phyloP scores from a whole-genome alignment of 1,284 basidiomycete genomes.

The Rhodotorula sp. region DNA sequence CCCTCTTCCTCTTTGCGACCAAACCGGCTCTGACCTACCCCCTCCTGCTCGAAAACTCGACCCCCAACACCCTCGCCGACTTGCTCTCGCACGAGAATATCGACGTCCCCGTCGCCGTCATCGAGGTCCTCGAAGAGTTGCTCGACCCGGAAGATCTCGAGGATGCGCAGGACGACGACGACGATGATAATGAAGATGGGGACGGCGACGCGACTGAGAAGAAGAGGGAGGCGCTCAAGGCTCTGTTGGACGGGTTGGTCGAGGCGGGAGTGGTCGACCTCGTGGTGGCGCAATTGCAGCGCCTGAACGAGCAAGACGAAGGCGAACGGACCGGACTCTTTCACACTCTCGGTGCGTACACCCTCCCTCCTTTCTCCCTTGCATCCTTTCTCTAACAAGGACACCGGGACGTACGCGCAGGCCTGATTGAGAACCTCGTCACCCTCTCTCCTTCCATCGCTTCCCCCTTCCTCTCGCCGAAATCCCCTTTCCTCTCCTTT shows the following conservation, averaged over 20 bases:
- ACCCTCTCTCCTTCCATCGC: conserved; percentile 66
- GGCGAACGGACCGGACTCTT: conserved; percentile 85
- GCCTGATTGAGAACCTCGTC: conserved; percentile 88
- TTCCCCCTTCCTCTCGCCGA: conserved; percentile 60
- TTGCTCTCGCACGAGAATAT: conserved; percentile 81
- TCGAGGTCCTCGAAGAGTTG: conserved; percentile 87
- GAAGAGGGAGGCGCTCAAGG: conserved; percentile 37
- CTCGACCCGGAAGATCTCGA: conserved; percentile 55
- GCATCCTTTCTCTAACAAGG: background rate
- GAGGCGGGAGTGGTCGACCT: conserved; percentile 80
- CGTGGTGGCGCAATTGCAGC: conserved; percentile 73
- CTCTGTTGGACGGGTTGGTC: conserved; percentile 56
- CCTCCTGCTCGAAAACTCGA: conserved; percentile 75
- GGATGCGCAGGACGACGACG: background rate
- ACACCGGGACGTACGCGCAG: conserved; percentile 49
- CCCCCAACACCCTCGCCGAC: conserved; percentile 68
- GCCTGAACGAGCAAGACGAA: conserved; percentile 80
- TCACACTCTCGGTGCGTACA: conserved; percentile 70
- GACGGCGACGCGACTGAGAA: conserved; percentile 55
- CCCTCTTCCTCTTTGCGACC: conserved; percentile 81
- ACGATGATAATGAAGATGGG: conserved; percentile 66
- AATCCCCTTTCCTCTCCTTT: conserved; percentile 67
- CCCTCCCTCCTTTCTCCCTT: too few species aligned
- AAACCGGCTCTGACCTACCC: conserved; percentile 79
- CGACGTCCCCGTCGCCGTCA: conserved; percentile 87